Evolutionary conservation across 768 basidiomycete species (phyloP).

Genomic region (Fomitopsis serialis): DNA sequence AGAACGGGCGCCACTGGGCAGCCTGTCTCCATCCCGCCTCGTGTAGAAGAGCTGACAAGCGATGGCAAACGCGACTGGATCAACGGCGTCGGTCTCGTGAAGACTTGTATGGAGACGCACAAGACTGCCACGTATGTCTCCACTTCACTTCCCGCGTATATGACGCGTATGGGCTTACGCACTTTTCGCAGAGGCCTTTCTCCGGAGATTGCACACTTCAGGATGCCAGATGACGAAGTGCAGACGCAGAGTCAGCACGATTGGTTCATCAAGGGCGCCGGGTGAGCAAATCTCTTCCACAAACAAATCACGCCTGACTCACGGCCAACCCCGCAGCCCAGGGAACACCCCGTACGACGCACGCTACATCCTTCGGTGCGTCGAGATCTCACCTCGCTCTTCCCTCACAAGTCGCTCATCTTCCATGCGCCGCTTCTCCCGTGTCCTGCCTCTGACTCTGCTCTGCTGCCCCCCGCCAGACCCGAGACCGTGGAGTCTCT

Average conservation of each 20-base stretch:
- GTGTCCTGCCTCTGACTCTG: background rate
- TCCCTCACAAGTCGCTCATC: background rate
- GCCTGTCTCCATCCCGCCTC: constrained; percentile 64
- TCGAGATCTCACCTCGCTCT: constrained; percentile 2
- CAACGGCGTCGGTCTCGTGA: constrained; percentile 73
- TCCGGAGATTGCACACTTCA: constrained; percentile 88
- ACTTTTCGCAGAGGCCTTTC: constrained; percentile 59
- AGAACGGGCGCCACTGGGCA: constrained; percentile 48
- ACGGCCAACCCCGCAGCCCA: constrained; percentile 16
- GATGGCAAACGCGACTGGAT: constrained; percentile 74
- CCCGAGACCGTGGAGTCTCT: constrained; percentile 95
- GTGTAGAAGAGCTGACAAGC: constrained; percentile 52
- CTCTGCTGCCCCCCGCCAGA: constrained; percentile 28
- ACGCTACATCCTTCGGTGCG: constrained; percentile 84
- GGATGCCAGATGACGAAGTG: constrained; percentile 53
- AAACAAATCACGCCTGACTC: background rate
- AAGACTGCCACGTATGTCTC: constrained; percentile 70
- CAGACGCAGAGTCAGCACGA: constrained; percentile 36
- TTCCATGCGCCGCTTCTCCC: background rate
- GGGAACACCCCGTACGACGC: constrained; percentile 60
- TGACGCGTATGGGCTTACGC: background rate
- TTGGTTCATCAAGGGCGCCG: constrained; percentile 89
- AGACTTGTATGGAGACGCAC: constrained; percentile 85
- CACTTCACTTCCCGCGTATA: background rate
- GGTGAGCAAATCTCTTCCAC: constrained; percentile 32